Base-by-base conservation (phyloP, 2,329 filamentous ascomycete species). In the Xenoacremonium recifei region DNA sequence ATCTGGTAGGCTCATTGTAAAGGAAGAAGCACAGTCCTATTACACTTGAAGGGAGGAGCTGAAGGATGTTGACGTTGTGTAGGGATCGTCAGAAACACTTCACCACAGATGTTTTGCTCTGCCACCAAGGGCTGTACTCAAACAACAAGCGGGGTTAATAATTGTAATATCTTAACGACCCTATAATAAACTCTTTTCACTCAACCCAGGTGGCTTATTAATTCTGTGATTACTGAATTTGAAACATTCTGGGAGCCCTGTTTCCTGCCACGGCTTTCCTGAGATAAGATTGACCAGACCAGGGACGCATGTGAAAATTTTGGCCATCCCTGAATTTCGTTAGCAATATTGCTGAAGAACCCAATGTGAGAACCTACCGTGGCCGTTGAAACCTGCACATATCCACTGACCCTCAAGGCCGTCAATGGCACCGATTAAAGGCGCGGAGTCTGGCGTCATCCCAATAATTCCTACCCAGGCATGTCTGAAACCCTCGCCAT, bases 381-480 rank as follows among this genome's bases (percentile, higher is more conserved):
- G 23, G 13, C 23, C 50, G 48, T 74, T 73, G 44, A 74, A 73
- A 0, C 72, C 71, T 13, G 70, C 71, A 49, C 70, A 73, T 7
- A 75, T 61, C 53, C 63, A 76, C 39, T 75, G 71, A 4, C 71
- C 71, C 9, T 65, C 61, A 6, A 66, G 44, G 0, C 59, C 59
- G 9, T 67, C 59, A 5, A 75, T 53, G 1, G 55, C 51, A 2
- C 72, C 72, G 13, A 75, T 58, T 43, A 73, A 67, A 1, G 72
- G 71, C 11, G 73, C 68, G 9, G 61, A 68, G 51, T 76, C 69
- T 0, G 62, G 56, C 31, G 70, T 74, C 68, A 73, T 68, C 10
- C 60, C 71, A 25, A 75, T 66, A 44, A 75, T 70, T 0, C 71
- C 72, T 1, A 66, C 70, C 71, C 71, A 75, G 3, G 63, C 61